Percentiles rank a stretch among this genome's conserved stretches.
Conservation (phyloP, 768 basidiomycete genomes). For the Clavaria fumosa region DNA sequence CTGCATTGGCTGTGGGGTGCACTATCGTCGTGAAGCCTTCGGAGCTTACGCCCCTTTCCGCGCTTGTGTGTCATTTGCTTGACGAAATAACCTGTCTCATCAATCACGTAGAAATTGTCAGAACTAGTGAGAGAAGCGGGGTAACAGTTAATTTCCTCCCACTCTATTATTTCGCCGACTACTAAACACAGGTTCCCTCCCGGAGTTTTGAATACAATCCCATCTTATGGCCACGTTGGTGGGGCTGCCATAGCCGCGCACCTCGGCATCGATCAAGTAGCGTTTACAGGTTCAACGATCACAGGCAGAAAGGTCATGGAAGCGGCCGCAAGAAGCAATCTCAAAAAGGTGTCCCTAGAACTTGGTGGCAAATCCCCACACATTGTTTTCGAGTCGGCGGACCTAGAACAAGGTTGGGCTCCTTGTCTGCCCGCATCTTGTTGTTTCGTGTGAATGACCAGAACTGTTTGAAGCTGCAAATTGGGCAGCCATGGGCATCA, state of each 20-base stretch:
- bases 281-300: constrained; percentile 85
- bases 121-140: constrained; percentile 75
- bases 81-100: constrained; percentile 2
- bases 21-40: constrained; percentile 94
- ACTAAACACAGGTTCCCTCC: constrained; percentile 54
- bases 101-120: constrained; percentile 48
- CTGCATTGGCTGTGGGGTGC: constrained; percentile 82
- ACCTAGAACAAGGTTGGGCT: constrained; percentile 67
- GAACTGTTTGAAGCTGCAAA: constrained; percentile 39
- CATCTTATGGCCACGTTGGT: constrained; percentile 67
- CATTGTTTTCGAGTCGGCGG: constrained; percentile 80
- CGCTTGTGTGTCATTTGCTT: constrained; percentile 34
- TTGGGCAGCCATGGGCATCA: constrained; percentile 78
- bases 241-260: constrained; percentile 78
- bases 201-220: constrained; percentile 81
- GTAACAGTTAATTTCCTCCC: constrained; percentile 23
- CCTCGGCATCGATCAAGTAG: constrained; percentile 81
- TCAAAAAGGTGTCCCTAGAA: constrained; percentile 95
- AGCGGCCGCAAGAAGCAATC: constrained; percentile 83
- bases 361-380: constrained; percentile 89
- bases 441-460: not conserved
- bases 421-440: constrained; percentile 1
- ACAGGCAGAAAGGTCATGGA: constrained; percentile 86
- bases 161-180: constrained; percentile 7
- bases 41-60: constrained; percentile 73